Base-by-base conservation (phyloP, 768 basidiomycete genomes). In the Polyporus arcularius region DNA sequence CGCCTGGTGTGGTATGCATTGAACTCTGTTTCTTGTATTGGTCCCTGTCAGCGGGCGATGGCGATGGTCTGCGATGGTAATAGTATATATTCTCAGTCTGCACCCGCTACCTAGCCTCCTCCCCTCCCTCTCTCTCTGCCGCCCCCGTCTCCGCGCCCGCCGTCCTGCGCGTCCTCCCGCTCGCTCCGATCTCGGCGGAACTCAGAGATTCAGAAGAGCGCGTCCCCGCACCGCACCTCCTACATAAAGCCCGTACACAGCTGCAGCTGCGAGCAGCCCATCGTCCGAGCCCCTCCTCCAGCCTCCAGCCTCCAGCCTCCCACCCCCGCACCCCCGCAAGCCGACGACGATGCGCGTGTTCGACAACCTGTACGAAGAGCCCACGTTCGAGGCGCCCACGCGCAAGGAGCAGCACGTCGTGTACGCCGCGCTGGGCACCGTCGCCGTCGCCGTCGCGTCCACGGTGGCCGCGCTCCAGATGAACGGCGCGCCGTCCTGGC, bases 301-400 rank as follows among this genome's bases (percentile, higher is more conserved):
- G n/a, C n/a, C n/a, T 40, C 55, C 15, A 45, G 14, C 42, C 14
- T 35, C 18, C 47, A 12, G 3, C 46, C 18, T 28, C 26, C n/a
- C 18, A 11, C 28, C 28, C 50, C 18, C 38, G 26, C 31, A 41
- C 15, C 45, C 42, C 12, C 26, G 30, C 50, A 14, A 48, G 41
- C 26, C 2, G 9, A 1, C 46, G 14, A 48, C 26, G 12, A 65
- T 65, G 64, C 63, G 63, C 55, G 63, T 55, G 42, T 64, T 53
- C 51, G 45, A 53, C 55, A 43, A 40, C 11, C 45, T 64, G 21
- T 64, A 64, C 63, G 63, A 64, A 38, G 58, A 64, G 55, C 63
- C 63, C 43, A 21, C 55, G n/a, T 64, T 64, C 52, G 58, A 60
- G 52, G 58, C 55, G 48, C 50, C 57, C 26, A 55, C 58, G 4